Base-by-base conservation (phyloP, 2,329 filamentous ascomycete genomes). In the Annulohypoxylon truncatum region DNA sequence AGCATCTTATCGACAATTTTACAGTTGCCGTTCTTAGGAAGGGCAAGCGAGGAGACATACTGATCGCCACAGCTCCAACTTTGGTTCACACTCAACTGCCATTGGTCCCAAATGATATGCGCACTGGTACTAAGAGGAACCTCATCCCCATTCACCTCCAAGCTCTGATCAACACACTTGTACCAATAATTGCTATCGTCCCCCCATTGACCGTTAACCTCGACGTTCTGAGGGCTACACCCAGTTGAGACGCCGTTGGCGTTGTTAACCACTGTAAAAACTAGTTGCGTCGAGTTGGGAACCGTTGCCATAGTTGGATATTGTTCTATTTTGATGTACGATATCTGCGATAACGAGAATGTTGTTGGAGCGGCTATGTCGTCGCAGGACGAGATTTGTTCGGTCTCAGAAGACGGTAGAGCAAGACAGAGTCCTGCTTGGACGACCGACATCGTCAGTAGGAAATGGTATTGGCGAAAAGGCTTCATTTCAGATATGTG, bases 41-140 rank as follows among this genome's bases (percentile, higher is more conserved):
- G 24, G 20, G 15, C 24, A 28, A n/a, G 18, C 22, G 38, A 51
- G 50, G 18, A 40, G 29, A 47, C 71, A 35, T 63, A 73, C 71
- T 58, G 59, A 26, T 59, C 64, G 12, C 64, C 67, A 29, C 72
- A 74, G 29, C 38, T 63, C 70, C 70, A 73, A 13, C 69, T 73
- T 62, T 75, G 73, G 31, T 74, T 73, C 13, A 75, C 69, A 12
- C 50, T 51, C 28, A 74, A 18, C 26, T 51, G 53, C 73, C 73
- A 74, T 0, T 50, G 52, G 13, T 73, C 67, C 70, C 70, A 74
- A 26, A 62, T 10, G 46, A 74, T 29, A 8, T 31, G 68, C 8
- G 67, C 68, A 42, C 62, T 71, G 35, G 74, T 75, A 33, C 13
- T 61, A 6, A 76, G 66, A 28, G 64, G 47, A 24, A 64, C 67